These are phyloP conservation scores for Eragrostis tef DNA, from an alignment of 202 grass and related monocot genomes.

Conservation along the genomic window DNA sequence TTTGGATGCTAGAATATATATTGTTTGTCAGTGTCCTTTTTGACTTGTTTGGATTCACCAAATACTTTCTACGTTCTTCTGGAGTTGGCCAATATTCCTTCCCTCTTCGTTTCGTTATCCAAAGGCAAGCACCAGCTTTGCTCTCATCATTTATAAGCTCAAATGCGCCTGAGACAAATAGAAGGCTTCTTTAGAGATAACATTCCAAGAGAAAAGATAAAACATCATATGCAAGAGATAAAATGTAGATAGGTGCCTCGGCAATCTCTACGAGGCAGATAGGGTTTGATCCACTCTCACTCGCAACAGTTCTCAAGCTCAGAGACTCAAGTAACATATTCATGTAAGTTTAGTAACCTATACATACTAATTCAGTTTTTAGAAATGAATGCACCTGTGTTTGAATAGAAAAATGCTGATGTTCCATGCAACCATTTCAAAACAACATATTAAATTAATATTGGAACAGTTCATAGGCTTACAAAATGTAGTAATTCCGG, in stretches of 20 bases:
- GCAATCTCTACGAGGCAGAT: conserved; percentile 2
- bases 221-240: conserved; percentile 13
- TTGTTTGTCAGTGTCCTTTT: conserved; percentile 55
- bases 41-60: conserved; percentile 55
- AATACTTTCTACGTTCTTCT: conserved; percentile 70
- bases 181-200: conserved; percentile 34
- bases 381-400: conserved; percentile 29
- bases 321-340: not conserved
- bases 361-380: conserved; percentile 28
- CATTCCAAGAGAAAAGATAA: conserved; percentile 30
- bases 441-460: conserved; percentile 30
- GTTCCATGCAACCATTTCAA: conserved; percentile 23
- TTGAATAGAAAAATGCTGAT: conserved; percentile 7
- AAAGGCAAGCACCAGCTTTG: conserved; percentile 94
- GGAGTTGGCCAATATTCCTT: conserved; percentile 90
- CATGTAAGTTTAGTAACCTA: conserved; percentile 22
- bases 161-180: conserved; percentile 69
- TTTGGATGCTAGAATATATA: conserved; percentile 59
- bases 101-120: conserved; percentile 85
- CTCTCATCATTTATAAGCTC: conserved; percentile 93
- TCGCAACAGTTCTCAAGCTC: conserved; percentile 24
- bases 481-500: conserved; percentile 15
- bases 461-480: conserved; percentile 37
- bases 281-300: not conserved
- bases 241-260: conserved; percentile 18